These are phyloP conservation scores for Hanseniaspora meyeri DNA, from an alignment of 805 yeast species.

Conservation along the genomic window DNA sequence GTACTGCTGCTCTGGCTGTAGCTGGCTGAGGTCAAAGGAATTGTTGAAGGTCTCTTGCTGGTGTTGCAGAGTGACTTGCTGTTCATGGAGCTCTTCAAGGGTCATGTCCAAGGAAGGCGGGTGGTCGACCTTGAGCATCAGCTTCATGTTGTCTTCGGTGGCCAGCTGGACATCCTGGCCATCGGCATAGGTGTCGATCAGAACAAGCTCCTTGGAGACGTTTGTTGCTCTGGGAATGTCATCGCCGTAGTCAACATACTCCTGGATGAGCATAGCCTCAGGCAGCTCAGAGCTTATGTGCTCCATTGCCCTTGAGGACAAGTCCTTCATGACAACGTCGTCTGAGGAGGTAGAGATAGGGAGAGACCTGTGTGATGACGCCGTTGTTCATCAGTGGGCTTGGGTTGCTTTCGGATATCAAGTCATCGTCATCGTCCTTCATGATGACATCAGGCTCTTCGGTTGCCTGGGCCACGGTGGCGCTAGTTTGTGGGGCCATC, in stretches of 20 bases:
- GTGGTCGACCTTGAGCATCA: conserved; percentile 17
- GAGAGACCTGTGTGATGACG: conserved; percentile 7
- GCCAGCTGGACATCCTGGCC: conserved; percentile 12
- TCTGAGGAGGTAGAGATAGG: conserved; percentile 11
- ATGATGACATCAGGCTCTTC: conserved; percentile 9
- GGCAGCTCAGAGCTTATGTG: conserved; percentile 7
- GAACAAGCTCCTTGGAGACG: background rate
- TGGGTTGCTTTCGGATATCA: background rate
- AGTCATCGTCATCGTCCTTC: conserved; percentile 1
- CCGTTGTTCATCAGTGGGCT: background rate
- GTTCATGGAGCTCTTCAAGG: conserved; percentile 12
- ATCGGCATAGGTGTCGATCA: background rate
- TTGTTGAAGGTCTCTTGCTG: conserved; percentile 22
- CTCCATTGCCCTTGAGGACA: conserved; percentile 1
- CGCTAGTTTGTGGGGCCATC: background rate
- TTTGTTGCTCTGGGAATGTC: conserved; percentile 6
- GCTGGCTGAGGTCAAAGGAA: conserved; percentile 45
- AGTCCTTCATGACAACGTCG: conserved; percentile 6
- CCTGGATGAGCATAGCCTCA: conserved; percentile 7
- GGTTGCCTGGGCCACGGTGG: background rate
- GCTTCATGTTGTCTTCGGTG: conserved; percentile 15
- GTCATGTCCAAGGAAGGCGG: conserved; percentile 18
- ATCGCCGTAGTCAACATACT: conserved; percentile 10
- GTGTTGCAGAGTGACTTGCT: conserved; percentile 18
- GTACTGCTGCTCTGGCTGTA: conserved; percentile 62